Conservation (phyloP, 139 green algal genomes). For the Chlorella sp. region DNA sequence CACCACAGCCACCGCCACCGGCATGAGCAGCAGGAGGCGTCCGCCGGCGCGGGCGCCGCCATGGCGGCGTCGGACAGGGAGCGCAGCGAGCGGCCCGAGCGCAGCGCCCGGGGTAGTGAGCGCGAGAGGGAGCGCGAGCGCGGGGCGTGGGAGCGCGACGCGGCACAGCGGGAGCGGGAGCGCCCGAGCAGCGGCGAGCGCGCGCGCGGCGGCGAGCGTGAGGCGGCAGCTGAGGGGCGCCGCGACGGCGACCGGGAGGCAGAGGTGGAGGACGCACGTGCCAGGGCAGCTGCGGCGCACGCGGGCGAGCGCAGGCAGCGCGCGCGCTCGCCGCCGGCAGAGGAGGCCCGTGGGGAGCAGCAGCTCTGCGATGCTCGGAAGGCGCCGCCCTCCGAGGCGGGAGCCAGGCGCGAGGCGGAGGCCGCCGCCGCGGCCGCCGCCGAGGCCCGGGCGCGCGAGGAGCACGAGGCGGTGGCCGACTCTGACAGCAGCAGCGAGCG, state of each 20-base stretch:
- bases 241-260: neutral
- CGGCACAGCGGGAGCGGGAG: too few relatives aligned
- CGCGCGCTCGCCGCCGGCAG: neutral
- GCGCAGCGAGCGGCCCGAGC: too few relatives aligned
- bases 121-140: neutral
- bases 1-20: neutral
- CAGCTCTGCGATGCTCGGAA: neutral
- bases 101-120: neutral
- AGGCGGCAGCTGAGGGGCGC: neutral
- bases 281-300: neutral
- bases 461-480: too few relatives aligned
- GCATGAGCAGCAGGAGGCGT: too few relatives aligned
- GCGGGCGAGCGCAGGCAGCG: neutral
- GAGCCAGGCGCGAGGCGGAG: neutral
- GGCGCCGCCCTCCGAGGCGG: neutral
- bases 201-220: too few relatives aligned
- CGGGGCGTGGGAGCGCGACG: too few relatives aligned
- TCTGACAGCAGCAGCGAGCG: conserved; percentile 1
- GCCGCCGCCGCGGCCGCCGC: neutral
- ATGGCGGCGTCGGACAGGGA: too few relatives aligned
- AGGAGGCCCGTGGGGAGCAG: neutral
- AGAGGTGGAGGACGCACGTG: neutral
- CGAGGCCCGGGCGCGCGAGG: neutral
- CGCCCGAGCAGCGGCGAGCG: neutral
- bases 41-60: too few relatives aligned